These are phyloP conservation scores for Saturnispora serradocipensis DNA, from an alignment of 805 yeast genomes.

Conservation along the genomic window DNA sequence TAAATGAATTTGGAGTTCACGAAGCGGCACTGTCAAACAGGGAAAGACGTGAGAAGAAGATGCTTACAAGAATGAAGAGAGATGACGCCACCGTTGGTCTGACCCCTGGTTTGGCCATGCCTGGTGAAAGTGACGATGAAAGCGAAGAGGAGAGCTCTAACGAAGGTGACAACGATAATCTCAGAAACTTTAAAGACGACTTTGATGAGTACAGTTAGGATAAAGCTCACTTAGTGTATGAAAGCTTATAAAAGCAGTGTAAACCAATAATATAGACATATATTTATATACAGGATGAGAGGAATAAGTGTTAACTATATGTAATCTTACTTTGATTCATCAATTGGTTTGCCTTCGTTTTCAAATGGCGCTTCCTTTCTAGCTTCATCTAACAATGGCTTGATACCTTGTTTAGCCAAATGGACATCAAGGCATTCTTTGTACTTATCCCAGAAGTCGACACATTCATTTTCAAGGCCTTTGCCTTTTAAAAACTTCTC, in stretches of 20 bases:
- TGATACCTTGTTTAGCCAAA: conserved; percentile 63
- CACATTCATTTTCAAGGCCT: conserved; percentile 74
- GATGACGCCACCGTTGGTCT: conserved; percentile 51
- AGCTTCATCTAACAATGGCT: conserved; percentile 80
- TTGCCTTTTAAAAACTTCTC: conserved; percentile 67
- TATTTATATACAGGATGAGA: background rate
- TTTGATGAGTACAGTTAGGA: conserved; percentile 24
- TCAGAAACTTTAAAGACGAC: conserved; percentile 20
- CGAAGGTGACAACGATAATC: background rate
- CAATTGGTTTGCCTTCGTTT: conserved; percentile 43
- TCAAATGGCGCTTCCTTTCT: conserved; percentile 85
- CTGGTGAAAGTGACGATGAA: conserved; percentile 51
- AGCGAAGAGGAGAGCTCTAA: conserved; percentile 13
- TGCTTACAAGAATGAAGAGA: conserved; percentile 33
- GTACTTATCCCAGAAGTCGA: conserved; percentile 80
- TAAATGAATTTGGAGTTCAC: conserved; percentile 4
- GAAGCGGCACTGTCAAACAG: conserved; percentile 6
- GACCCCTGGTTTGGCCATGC: conserved; percentile 84
- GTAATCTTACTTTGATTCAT: background rate
- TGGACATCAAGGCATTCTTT: conserved; percentile 76
- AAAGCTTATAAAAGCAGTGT: background rate
- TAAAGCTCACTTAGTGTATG: background rate
- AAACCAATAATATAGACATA: background rate
- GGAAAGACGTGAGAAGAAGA: conserved; percentile 27
- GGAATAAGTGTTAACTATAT: background rate